Conservation (phyloP, 129 eudicot species). For the Mikania micrantha region DNA sequence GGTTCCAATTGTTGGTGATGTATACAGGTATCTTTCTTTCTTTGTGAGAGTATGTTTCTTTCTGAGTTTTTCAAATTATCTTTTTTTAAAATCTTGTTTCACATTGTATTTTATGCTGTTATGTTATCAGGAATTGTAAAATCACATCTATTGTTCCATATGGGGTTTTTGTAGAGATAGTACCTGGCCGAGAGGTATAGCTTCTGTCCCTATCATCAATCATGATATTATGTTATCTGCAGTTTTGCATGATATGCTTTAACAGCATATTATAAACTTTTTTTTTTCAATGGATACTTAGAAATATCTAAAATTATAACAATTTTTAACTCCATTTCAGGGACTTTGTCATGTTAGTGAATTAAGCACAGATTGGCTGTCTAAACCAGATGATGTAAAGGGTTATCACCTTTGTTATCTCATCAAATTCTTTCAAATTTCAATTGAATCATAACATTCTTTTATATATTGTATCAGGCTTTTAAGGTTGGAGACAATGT, state of each 20-base stretch:
- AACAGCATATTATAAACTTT: not conserved
- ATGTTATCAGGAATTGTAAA: constrained; percentile 68
- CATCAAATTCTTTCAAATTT: not conserved
- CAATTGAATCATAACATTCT: not conserved
- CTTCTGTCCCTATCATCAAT: not conserved
- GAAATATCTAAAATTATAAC: not conserved
- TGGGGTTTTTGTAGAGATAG: constrained; percentile 92
- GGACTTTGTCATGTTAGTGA: constrained; percentile 99
- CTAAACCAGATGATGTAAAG: constrained; percentile 96
- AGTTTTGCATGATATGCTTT: constrained; percentile 1
- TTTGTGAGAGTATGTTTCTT: not conserved
- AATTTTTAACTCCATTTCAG: constrained; percentile 29
- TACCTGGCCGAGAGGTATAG: constrained; percentile 93
- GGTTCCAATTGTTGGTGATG: constrained; percentile 84
- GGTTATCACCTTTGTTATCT: not conserved
- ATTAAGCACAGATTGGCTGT: constrained; percentile 75
- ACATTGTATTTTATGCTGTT: constrained; percentile 10
- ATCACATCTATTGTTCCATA: constrained; percentile 83
- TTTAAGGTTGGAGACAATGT: constrained; percentile 86
- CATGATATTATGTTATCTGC: not conserved
- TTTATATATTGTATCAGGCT: constrained; percentile 44
- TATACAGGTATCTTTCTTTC: constrained; percentile 56
- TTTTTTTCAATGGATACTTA: not conserved
- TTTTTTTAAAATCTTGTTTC: not conserved
- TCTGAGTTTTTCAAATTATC: not conserved